phyloP scores from a whole-genome alignment of 345 rosid species.

The Orychophragmus violaceus region DNA sequence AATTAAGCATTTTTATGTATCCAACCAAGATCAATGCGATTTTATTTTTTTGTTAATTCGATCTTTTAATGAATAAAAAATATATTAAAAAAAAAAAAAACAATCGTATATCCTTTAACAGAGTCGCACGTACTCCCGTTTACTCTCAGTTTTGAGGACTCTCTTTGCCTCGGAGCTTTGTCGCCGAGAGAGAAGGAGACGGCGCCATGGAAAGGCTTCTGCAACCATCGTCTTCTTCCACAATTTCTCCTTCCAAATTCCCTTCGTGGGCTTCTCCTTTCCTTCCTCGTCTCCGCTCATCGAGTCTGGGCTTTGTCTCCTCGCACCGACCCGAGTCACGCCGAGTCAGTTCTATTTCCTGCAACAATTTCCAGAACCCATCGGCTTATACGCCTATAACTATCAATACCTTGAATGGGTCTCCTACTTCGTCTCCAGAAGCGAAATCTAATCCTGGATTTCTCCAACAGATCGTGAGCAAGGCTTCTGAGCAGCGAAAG shows the following conservation, averaged over 20 bases:
- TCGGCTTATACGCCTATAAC: slow-evolving; percentile 4
- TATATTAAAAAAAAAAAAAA: background rate
- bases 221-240: slow-evolving; percentile 47
- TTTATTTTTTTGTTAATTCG: background rate
- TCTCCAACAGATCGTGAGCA: slow-evolving; percentile 32
- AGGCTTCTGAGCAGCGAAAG: slow-evolving; percentile 42
- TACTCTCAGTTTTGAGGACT: slow-evolving; percentile 11
- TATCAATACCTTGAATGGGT: slow-evolving; percentile 3
- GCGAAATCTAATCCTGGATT: slow-evolving; percentile 27
- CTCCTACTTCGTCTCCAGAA: slow-evolving; percentile 25
- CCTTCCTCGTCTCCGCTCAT: slow-evolving; percentile 38
- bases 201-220: slow-evolving; percentile 98
- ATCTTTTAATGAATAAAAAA: background rate
- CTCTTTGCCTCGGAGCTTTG: background rate
- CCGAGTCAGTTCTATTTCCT: slow-evolving; percentile 42
- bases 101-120: slow-evolving; percentile 11
- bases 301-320: slow-evolving; percentile 30
- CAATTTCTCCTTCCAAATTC: slow-evolving; percentile 39
- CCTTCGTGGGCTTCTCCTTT: slow-evolving; percentile 30
- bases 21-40: background rate
- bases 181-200: slow-evolving; percentile 20
- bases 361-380: slow-evolving; percentile 31
- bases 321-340: slow-evolving; percentile 25
- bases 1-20: background rate
- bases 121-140: slow-evolving; percentile 19